Evolutionary conservation across 2,329 filamentous ascomycete genomes (phyloP).

Genomic region (Emmonsiellopsis sp.): DNA sequence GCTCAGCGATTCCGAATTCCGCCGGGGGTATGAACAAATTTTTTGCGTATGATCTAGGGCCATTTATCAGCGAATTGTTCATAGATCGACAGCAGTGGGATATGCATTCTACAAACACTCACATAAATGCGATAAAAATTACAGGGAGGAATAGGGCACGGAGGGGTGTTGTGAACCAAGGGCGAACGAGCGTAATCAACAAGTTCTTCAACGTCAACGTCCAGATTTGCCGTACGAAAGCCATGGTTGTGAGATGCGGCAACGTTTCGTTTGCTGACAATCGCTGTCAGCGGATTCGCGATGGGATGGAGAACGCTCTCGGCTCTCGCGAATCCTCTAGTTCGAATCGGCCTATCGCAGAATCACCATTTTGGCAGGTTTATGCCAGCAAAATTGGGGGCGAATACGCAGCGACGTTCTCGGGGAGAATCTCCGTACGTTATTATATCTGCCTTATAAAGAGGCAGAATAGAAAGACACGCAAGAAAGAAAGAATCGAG

Average conservation of each 20-base stretch:
- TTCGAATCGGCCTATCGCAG: no score
- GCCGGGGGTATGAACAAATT: conserved; percentile 77
- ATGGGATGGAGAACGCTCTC: no score
- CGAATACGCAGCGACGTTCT: no score
- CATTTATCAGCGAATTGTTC: neutral
- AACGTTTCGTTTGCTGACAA: no score
- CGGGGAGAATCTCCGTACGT: no score
- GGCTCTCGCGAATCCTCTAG: no score
- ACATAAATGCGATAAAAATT: conserved; percentile 42
- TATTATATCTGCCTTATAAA: no score
- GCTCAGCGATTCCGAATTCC: conserved; percentile 60
- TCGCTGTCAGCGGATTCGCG: no score
- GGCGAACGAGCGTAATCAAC: conserved; percentile 44
- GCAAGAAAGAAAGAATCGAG: no score
- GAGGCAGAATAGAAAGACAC: no score
- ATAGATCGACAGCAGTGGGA: neutral
- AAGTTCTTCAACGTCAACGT: conserved; percentile 51
- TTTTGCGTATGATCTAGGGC: conserved; percentile 56
- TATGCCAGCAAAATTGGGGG: no score
- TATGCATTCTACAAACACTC: conserved; percentile 4
- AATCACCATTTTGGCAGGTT: no score
- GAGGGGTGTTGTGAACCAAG: conserved; percentile 45
- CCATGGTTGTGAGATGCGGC: conserved; percentile 2
- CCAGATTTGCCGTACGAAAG: conserved; percentile 44
- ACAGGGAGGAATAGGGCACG: conserved; percentile 50